Conservation (phyloP, 768 basidiomycete species). For the Baorangia bicolor region DNA sequence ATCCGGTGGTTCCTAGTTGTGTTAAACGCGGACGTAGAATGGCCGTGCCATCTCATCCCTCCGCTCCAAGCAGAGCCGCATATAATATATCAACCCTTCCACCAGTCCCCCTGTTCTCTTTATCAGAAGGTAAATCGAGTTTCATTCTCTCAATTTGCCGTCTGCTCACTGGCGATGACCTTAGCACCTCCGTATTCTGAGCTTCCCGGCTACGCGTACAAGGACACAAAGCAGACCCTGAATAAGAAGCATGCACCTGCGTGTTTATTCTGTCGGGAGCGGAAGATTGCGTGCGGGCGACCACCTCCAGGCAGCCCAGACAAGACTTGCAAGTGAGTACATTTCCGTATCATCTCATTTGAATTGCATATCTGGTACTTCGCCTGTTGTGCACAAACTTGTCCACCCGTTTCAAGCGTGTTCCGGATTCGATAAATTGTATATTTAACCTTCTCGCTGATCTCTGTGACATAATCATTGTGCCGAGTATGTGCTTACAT, state of each 20-base stretch:
- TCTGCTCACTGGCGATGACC: too few species aligned
- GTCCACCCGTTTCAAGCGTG: slow-evolving; percentile 12
- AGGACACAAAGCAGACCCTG: slow-evolving; percentile 23
- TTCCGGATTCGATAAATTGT: slow-evolving; percentile 10
- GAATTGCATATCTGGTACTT: background rate
- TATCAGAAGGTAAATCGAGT: too few species aligned
- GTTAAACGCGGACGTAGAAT: too few species aligned
- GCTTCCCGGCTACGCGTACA: too few species aligned
- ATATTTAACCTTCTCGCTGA: slow-evolving; percentile 27
- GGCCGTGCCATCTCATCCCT: too few species aligned
- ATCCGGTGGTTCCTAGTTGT: too few species aligned
- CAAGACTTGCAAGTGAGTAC: slow-evolving; percentile 64
- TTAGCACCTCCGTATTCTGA: too few species aligned
- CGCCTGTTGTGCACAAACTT: slow-evolving; percentile 5
- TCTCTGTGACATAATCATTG: slow-evolving; percentile 22
- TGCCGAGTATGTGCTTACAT: slow-evolving; percentile 24
- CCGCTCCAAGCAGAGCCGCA: too few species aligned
- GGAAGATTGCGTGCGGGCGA: slow-evolving; percentile 70
- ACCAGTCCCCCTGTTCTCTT: too few species aligned
- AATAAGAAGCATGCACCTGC: slow-evolving; percentile 62
- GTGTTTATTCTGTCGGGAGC: slow-evolving; percentile 63
- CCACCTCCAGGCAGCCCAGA: slow-evolving; percentile 52
- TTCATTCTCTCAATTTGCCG: too few species aligned
- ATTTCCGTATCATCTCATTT: background rate
- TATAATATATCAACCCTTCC: too few species aligned